Base-by-base conservation (phyloP, 768 basidiomycete species). In the Termitomyces sp. region DNA sequence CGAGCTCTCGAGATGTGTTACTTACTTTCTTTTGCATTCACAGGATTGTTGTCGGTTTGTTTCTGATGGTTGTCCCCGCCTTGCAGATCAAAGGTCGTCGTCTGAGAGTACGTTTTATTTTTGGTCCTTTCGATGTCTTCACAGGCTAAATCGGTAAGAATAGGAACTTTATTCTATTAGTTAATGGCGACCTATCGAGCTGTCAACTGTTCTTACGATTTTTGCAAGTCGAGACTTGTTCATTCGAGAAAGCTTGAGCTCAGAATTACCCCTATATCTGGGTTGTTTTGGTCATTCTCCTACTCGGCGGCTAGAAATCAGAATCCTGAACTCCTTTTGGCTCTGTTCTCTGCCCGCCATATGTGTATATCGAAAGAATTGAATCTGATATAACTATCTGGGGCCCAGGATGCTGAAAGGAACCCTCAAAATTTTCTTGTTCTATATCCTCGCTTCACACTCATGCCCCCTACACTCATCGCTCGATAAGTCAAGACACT, bases 21-120 rank as follows among this genome's bases (percentile, higher is more conserved):
- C 30, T 41, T 5, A 58, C 21, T 9, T n/a, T 12, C 2, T 14
- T 0, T 17, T 40, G 28, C 24, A 12, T 21, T 42, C 5, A 1
- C 48, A 77, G 77, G 1, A 75, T 82, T 54, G 79, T 79, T 3
- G 64, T 71, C 0, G 81, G 70, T 0, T 62, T 82, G 7, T 82
- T 81, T 66, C 34, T 82, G 11, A 59, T 81, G 47, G 68, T 80
- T 32, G 73, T 84, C 1, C 81, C 81, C 3, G 24, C 66, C 1
- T 57, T 82, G 5, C 82, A 82, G 57, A 35, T 74, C 26, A 77
- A 73, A 54, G 80, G 82, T 1, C 62, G 70, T 5, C 43, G 51
- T 6, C 58, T 82, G n/a, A 64, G 78, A 58, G 80, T 77, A 59
- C 47, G 77, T 70, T 24, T 2, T 12, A 46, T 34, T 28, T 50